Conservation (phyloP, 768 basidiomycete species). For the Tulasnella calospora region DNA sequence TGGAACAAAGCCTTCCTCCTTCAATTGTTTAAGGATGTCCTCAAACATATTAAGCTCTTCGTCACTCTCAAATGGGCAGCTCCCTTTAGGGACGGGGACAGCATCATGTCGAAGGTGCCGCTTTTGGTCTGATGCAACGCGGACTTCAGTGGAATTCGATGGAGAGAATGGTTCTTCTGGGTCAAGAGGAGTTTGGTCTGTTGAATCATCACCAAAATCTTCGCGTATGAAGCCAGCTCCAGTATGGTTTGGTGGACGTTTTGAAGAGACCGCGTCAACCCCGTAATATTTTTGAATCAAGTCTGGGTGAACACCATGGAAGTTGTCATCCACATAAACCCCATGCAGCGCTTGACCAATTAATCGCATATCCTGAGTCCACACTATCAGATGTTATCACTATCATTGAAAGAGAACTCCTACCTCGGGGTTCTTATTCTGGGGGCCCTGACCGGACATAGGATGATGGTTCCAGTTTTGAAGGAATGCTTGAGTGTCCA, state of each 20-base stretch:
- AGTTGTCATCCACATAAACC: not conserved
- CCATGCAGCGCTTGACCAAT: not conserved
- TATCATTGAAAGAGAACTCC: not conserved
- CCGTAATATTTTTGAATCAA: not conserved
- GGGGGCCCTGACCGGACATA: not conserved
- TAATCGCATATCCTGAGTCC: not conserved
- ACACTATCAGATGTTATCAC: not conserved
- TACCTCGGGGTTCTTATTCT: not conserved
- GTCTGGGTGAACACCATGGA: not conserved
- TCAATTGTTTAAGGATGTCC: not conserved
- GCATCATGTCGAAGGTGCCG: not conserved
- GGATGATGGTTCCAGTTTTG: not conserved
- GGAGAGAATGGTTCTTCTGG: not conserved
- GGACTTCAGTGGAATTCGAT: not conserved
- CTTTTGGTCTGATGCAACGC: not conserved
- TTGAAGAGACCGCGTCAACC: not conserved
- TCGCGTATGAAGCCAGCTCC: not conserved
- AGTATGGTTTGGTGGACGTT: not conserved
- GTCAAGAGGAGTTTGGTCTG: not conserved
- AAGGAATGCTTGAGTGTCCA: not conserved
- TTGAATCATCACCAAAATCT: not conserved
- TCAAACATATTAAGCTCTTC: not conserved
- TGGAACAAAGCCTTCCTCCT: not conserved
- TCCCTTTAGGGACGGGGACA: not conserved
- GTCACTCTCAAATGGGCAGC: not conserved